phyloP scores from a whole-genome alignment of 2,329 filamentous ascomycete species.

The Fusarium napiforme region DNA sequence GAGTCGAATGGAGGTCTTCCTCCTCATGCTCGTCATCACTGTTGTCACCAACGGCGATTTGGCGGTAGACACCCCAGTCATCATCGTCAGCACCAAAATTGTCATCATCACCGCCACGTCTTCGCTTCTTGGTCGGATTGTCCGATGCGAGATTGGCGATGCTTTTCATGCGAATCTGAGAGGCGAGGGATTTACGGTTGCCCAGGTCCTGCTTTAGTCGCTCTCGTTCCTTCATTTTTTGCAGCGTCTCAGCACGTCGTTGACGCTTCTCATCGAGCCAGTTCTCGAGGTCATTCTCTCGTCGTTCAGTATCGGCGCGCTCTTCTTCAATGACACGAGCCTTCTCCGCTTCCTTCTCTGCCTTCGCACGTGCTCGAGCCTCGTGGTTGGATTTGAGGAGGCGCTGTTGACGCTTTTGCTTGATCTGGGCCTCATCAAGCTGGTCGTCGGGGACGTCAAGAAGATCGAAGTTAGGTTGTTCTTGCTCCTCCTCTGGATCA shows the following conservation, averaged over 20 bases:
- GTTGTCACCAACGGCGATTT: constrained; percentile 83
- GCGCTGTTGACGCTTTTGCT: constrained; percentile 91
- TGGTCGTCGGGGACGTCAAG: constrained; percentile 91
- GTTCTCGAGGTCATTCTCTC: constrained; percentile 83
- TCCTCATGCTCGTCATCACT: constrained; percentile 94
- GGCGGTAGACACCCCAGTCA: constrained; percentile 97
- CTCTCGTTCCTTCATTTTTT: constrained; percentile 93
- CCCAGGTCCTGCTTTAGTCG: constrained; percentile 93
- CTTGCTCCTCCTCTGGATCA: constrained; percentile 81
- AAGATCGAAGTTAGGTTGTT: constrained; percentile 86
- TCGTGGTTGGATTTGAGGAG: constrained; percentile 96
- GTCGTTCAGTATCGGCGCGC: constrained; percentile 82
- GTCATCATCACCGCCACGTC: constrained; percentile 91
- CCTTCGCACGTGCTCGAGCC: constrained; percentile 90
- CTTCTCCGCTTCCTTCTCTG: constrained; percentile 93
- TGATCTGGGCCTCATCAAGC: constrained; percentile 89
- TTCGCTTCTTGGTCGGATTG: constrained; percentile 82
- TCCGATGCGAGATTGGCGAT: constrained; percentile 96
- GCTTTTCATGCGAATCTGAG: constrained; percentile 97
- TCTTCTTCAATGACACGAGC: constrained; percentile 85
- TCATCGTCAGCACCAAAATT: constrained; percentile 97
- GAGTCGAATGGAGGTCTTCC: constrained; percentile 79
- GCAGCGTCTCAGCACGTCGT: constrained; percentile 75
- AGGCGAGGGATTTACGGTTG: constrained; percentile 95
- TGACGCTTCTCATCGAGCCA: constrained; percentile 88